Evolutionary conservation across 2,329 filamentous ascomycete genomes (phyloP).

Genomic region (Diplocarpon rosae): DNA sequence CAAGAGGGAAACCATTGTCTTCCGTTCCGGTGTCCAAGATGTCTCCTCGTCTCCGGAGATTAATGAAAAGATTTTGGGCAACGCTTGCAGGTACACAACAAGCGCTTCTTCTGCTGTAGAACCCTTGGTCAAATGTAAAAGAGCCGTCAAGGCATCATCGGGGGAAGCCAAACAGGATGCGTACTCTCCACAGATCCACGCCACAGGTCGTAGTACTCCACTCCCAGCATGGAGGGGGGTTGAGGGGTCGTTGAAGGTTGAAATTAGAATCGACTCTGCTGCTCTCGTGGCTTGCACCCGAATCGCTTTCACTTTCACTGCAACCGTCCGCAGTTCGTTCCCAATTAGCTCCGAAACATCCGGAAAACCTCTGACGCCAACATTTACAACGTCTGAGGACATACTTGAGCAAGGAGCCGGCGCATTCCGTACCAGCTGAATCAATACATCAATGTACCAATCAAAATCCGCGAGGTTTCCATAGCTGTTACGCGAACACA

Average conservation of each 20-base stretch:
- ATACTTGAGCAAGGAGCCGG: slow-evolving; percentile 35
- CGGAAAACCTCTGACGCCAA: slow-evolving; percentile 4
- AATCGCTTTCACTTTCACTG: slow-evolving; percentile 81
- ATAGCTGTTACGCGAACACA: slow-evolving; percentile 88
- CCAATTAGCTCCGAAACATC: slow-evolving; percentile 62
- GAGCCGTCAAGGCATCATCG: slow-evolving; percentile 58
- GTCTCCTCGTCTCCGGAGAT: slow-evolving; percentile 54
- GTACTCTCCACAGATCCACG: slow-evolving; percentile 87
- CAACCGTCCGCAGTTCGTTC: slow-evolving; percentile 76
- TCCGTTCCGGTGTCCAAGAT: slow-evolving; percentile 62
- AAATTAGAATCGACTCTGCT: slow-evolving; percentile 62
- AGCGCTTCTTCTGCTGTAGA: slow-evolving; percentile 51
- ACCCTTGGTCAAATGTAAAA: slow-evolving; percentile 55
- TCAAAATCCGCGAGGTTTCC: slow-evolving; percentile 81
- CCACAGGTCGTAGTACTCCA: slow-evolving; percentile 62
- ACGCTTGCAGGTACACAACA: slow-evolving; percentile 71
- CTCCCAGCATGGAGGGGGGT: slow-evolving; percentile 45
- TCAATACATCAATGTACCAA: slow-evolving; percentile 89
- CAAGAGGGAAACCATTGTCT: slow-evolving; percentile 63
- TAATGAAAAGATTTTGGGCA: slow-evolving; percentile 72
- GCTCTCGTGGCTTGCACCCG: slow-evolving; percentile 71
- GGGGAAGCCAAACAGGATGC: slow-evolving; percentile 59
- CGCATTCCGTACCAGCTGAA: slow-evolving; percentile 68
- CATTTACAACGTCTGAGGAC: slow-evolving; percentile 10
- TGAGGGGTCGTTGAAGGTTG: slow-evolving; percentile 42